phyloP scores from a whole-genome alignment of 768 basidiomycete genomes.

The Phlegmacium glaucopus region DNA sequence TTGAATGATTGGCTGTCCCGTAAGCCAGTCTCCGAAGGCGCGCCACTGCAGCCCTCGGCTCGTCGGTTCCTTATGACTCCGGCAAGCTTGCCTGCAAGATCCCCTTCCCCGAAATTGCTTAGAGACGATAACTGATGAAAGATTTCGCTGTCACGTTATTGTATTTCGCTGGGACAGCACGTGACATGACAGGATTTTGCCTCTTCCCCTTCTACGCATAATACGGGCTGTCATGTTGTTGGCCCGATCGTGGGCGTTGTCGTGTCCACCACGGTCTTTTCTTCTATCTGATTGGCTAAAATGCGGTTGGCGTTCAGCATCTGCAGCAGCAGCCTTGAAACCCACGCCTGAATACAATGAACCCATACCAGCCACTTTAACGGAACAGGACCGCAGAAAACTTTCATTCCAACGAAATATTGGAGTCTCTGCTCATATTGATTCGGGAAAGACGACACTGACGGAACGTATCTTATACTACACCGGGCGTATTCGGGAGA shows the following conservation, averaged over 20 bases:
- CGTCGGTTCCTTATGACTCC: too few relatives aligned
- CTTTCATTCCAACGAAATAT: conserved; percentile 87
- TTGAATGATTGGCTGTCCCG: too few relatives aligned
- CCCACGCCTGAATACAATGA: conserved; percentile 20
- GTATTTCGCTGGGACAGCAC: too few relatives aligned
- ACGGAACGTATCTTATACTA: conserved; percentile 96
- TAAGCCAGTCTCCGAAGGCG: too few relatives aligned
- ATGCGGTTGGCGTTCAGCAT: conserved; percentile 34
- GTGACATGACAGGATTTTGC: neutral
- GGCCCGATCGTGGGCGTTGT: conserved; percentile 23
- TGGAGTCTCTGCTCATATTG: conserved; percentile 93
- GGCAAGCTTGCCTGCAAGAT: too few relatives aligned
- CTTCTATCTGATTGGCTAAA: conserved; percentile 15
- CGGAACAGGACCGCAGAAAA: conserved; percentile 62
- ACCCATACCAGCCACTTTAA: conserved; percentile 35
- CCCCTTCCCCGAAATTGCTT: too few relatives aligned
- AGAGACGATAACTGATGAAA: too few relatives aligned
- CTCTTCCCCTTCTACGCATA: neutral
- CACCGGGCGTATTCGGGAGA: conserved; percentile 91
- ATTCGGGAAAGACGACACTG: conserved; percentile 96
- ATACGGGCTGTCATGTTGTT: conserved; percentile 16
- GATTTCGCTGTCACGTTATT: too few relatives aligned
- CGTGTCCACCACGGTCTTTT: conserved; percentile 17
- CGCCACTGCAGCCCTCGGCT: too few relatives aligned
- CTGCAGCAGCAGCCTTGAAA: conserved; percentile 42